Conservation (phyloP, 106 monocot genomes). For the Vanilla planifolia region DNA sequence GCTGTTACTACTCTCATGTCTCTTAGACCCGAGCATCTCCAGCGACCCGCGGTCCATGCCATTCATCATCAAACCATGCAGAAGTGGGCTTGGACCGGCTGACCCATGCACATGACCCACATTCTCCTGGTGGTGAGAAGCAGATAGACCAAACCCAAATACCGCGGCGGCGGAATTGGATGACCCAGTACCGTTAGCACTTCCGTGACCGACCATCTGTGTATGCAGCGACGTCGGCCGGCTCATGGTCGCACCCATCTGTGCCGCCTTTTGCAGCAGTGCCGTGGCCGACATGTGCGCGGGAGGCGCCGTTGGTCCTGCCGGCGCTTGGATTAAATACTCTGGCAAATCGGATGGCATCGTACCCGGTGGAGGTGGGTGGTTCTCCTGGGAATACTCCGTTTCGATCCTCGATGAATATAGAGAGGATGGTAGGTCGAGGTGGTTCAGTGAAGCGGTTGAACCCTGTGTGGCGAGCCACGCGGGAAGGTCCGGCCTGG, state of each 20-base stretch:
- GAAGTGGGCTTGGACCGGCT: neutral
- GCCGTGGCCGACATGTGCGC: slow-evolving; percentile 57
- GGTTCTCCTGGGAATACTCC: slow-evolving; percentile 4
- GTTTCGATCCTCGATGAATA: slow-evolving; percentile 3
- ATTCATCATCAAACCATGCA: slow-evolving; percentile 6
- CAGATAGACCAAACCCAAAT: neutral
- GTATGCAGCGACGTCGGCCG: neutral
- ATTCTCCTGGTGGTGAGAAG: slow-evolving; percentile 3
- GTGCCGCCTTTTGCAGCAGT: slow-evolving; percentile 59
- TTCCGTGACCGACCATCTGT: slow-evolving; percentile 7
- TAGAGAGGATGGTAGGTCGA: slow-evolving; percentile 10
- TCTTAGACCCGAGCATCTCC: neutral
- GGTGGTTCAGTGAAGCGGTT: slow-evolving; percentile 5
- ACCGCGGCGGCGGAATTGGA: neutral
- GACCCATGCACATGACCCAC: neutral
- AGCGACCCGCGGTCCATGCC: neutral
- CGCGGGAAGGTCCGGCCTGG: slow-evolving; percentile 23
- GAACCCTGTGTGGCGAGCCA: slow-evolving; percentile 2
- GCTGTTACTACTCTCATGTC: neutral
- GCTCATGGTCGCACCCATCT: slow-evolving; percentile 57
- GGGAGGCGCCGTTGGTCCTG: neutral
- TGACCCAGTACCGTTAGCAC: neutral
- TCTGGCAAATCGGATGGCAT: neutral
- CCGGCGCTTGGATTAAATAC: neutral
- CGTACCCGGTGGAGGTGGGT: neutral